A percentile compares a stretch with the other conserved stretches of the same genome.
These are phyloP conservation scores for Diaporthe helianthi DNA, from an alignment of 2,329 filamentous ascomycete genomes.

Conservation along the genomic window DNA sequence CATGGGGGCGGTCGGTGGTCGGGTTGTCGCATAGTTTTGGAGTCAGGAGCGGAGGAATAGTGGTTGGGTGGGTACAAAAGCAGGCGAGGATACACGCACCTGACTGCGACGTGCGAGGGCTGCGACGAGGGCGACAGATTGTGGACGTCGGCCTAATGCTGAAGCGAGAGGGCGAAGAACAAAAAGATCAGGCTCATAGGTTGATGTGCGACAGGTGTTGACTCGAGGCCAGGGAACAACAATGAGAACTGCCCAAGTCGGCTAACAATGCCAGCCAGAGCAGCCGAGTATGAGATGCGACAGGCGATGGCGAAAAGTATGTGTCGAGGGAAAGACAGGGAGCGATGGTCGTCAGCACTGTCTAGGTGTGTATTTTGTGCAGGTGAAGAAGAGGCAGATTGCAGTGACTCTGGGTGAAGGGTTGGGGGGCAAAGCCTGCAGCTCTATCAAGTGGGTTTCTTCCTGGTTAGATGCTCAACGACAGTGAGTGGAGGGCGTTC, in stretches of 20 bases:
- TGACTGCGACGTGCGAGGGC: constrained; percentile 6
- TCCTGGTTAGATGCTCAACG: constrained; percentile 23
- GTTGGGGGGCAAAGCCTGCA: background rate
- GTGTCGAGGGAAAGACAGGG: constrained; percentile 16
- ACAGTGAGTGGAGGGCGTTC: constrained; percentile 16
- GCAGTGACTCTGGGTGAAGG: background rate
- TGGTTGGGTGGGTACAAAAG: constrained; percentile 14
- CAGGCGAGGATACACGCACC: constrained; percentile 16
- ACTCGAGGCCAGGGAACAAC: constrained; percentile 12
- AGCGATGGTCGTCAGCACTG: constrained; percentile 25
- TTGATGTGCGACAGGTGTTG: constrained; percentile 11
- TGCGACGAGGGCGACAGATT: constrained; percentile 8
- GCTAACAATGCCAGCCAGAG: constrained; percentile 14
- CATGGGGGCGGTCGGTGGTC: background rate
- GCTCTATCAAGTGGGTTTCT: constrained; percentile 15
- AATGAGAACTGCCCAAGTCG: constrained; percentile 9
- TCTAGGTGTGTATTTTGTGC: background rate
- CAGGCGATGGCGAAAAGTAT: constrained; percentile 17
- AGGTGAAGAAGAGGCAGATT: constrained; percentile 2
- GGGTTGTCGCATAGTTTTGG: constrained; percentile 16
- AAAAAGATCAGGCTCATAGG: constrained; percentile 1
- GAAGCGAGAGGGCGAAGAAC: constrained; percentile 1
- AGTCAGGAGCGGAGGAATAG: constrained; percentile 5
- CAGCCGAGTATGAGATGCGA: constrained; percentile 5
- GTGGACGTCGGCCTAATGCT: constrained; percentile 6